Evolutionary conservation across 2,329 filamentous ascomycete genomes (phyloP).

Genomic region (Camillea tinctor): DNA sequence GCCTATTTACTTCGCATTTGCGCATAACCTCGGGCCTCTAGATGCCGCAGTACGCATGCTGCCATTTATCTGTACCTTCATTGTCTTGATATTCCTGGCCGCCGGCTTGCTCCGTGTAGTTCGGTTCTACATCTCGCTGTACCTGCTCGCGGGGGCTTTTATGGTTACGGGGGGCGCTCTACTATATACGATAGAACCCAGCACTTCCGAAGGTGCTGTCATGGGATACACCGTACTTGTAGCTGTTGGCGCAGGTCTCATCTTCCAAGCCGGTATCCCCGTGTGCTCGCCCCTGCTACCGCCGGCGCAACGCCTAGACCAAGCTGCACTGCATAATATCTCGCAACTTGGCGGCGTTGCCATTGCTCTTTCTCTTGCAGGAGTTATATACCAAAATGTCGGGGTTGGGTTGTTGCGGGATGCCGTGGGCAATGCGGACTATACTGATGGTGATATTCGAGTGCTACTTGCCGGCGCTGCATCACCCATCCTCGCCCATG

Average conservation of each 20-base stretch:
- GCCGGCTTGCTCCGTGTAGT: constrained; percentile 36
- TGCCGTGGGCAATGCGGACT: neutral
- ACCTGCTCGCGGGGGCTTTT: neutral
- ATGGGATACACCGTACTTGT: neutral
- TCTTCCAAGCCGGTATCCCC: neutral
- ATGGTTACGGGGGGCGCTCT: neutral
- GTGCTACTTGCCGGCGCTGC: neutral
- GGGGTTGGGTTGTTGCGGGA: neutral
- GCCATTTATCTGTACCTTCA: constrained; percentile 47
- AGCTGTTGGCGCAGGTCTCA: neutral
- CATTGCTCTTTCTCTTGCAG: neutral
- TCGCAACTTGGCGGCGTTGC: neutral
- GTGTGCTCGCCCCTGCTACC: neutral
- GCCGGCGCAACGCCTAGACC: neutral
- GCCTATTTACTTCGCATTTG: constrained; percentile 55
- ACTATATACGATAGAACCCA: neutral
- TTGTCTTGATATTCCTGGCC: constrained; percentile 54
- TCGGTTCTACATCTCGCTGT: neutral
- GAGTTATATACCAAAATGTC: neutral
- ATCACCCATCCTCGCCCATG: neutral
- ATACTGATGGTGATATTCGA: neutral
- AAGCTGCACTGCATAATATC: neutral
- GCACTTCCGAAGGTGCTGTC: neutral
- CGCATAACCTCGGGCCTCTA: constrained; percentile 40
- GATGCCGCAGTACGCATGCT: constrained; percentile 42